Base-by-base conservation (phyloP, 192 early-diverging fungal genomes). In the Rhizophagus sp. region DNA sequence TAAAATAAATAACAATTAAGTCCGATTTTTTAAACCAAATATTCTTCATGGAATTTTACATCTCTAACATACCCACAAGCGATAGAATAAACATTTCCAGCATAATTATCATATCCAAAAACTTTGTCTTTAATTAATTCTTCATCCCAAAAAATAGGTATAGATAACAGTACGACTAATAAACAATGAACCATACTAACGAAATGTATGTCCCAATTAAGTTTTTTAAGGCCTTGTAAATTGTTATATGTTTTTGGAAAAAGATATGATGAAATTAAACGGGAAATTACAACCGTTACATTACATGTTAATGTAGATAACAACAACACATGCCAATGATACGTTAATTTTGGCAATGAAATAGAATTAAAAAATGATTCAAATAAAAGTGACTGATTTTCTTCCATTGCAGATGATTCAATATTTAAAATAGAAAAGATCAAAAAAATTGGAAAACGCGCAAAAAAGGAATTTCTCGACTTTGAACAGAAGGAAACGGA, bases 151-250 rank as follows among this genome's bases (percentile, higher is more conserved):
- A 98, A 82, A 2, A 96, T 82, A n/a, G 92, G 92, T 13, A 91
- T 79, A 1, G 93, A 87, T 4, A 93, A 83, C 3, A 88, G 6
- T 1, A 93, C 87, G n/a, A 96, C 90, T 30, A 86, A 44, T 27
- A 93, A 81, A 49, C 94, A 91, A 81, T 96, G 93, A 36, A 93
- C 83, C 67, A 90, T 87, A 13, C 96, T 96, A n/a, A 94, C 94
- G 27, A 93, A 88, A 82, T 96, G 95, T 36, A 98, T 82, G 79
- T 86, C 85, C 85, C 85, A 86, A 75, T 79, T 84, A 41, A 90
- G 83, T 73, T 87, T 85, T 82, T 89, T 87, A 49, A 86, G 75
- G 13, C 88, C 84, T 73, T 85, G 82, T 34, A 95, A 82, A 25
- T 81, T 82, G 61, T 89, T 88, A 67, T 92, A 95, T 57, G 89